Evolutionary conservation across 1,284 basidiomycete species (phyloP).

Genomic region (Ceratobasidium papillatum): DNA sequence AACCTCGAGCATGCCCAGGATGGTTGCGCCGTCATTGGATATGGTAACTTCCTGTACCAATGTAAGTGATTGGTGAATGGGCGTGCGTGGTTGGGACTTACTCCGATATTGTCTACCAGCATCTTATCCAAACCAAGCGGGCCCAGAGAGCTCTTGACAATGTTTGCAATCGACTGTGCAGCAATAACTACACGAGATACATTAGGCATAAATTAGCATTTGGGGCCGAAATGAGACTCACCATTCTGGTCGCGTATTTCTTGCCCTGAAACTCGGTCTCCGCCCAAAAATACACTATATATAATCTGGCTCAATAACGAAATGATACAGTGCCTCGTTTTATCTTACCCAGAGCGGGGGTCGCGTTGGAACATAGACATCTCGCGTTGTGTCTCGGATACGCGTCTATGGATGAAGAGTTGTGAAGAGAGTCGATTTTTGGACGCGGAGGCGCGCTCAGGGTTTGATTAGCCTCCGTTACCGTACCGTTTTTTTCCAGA

Average conservation of each 20-base stretch:
- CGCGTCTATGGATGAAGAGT: slow-evolving; percentile 40
- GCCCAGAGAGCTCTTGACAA: slow-evolving; percentile 95
- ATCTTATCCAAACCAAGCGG: slow-evolving; percentile 97
- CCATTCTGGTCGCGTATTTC: slow-evolving; percentile 98
- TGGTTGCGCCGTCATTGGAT: slow-evolving; percentile 99
- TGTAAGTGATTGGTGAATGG: slow-evolving; percentile 38
- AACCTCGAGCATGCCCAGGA: slow-evolving; percentile 90
- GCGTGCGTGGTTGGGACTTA: slow-evolving; percentile 54
- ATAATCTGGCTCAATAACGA: neutral
- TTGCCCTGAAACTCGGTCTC: slow-evolving; percentile 92
- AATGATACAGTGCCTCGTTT: neutral
- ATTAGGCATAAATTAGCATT: neutral
- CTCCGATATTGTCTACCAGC: slow-evolving; percentile 98
- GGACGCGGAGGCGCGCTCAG: slow-evolving; percentile 41
- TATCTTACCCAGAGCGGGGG: slow-evolving; percentile 58
- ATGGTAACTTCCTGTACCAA: slow-evolving; percentile 92
- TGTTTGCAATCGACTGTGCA: slow-evolving; percentile 96
- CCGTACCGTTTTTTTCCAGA: slow-evolving; percentile 17
- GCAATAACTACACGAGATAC: slow-evolving; percentile 77
- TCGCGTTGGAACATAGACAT: slow-evolving; percentile 81
- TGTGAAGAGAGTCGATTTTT: slow-evolving; percentile 41
- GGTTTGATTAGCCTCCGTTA: slow-evolving; percentile 22
- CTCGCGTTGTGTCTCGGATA: slow-evolving; percentile 25
- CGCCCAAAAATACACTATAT: slow-evolving; percentile 90
- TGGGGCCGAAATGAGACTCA: slow-evolving; percentile 53